Percentiles rank a stretch among this genome's conserved stretches.
Evolutionary conservation across 208 protist species (phyloP).

Genomic region (Crithidia sp.): DNA sequence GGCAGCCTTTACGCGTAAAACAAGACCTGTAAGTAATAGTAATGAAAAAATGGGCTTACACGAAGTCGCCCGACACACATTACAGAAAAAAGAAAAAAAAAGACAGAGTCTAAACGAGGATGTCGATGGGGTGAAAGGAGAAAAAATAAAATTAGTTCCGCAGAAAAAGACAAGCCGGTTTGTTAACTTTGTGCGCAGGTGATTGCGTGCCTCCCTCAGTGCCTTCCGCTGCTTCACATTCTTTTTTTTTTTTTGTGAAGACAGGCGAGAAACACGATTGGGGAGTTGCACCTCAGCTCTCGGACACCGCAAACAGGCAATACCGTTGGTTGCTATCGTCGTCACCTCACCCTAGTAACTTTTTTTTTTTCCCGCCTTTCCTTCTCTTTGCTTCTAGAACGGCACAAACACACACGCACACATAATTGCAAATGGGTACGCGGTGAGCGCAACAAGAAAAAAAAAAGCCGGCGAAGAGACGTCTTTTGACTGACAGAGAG

Average conservation of each 20-base stretch:
- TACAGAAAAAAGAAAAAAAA: conserved; percentile 8
- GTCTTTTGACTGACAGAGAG: too few relatives aligned
- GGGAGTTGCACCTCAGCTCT: conserved; percentile 18
- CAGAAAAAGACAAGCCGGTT: conserved; percentile 15
- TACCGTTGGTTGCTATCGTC: neutral
- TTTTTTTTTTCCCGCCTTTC: too few relatives aligned
- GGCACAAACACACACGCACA: too few relatives aligned
- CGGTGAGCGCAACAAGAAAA: neutral
- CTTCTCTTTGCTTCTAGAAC: too few relatives aligned
- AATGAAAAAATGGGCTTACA: neutral
- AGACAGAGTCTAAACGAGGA: conserved; percentile 13
- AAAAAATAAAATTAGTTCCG: conserved; percentile 4
- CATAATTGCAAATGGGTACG: too few relatives aligned
- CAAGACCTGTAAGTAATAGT: neutral
- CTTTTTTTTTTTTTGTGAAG: neutral
- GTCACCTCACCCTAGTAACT: too few relatives aligned
- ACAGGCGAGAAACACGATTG: conserved; percentile 5
- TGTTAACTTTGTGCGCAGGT: conserved; percentile 1
- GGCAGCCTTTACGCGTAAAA: too few relatives aligned
- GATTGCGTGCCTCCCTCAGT: conserved; percentile 1
- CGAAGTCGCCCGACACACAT: neutral
- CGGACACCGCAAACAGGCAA: conserved; percentile 14
- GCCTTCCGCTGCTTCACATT: neutral
- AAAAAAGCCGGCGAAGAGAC: neutral
- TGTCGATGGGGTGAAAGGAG: conserved; percentile 10